These are phyloP conservation scores for Boletellus sp. DNA, from an alignment of 768 basidiomycete genomes.

Conservation along the genomic window DNA sequence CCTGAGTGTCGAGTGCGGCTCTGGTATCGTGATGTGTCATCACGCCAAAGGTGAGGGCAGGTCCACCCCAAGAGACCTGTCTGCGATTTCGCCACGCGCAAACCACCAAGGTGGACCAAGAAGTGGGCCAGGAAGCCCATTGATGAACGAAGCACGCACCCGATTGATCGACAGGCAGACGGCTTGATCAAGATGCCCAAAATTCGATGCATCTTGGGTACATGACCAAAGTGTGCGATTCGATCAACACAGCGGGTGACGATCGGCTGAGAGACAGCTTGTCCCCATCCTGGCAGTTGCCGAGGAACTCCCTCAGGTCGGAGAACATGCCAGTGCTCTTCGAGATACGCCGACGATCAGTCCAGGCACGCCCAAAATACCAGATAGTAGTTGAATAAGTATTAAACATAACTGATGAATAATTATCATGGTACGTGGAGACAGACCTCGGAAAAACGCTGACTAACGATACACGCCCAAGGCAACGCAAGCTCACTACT, in stretches of 20 bases:
- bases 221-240: too few species aligned
- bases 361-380: not conserved
- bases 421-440: constrained; percentile 18
- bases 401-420: constrained; percentile 17
- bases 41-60: constrained; percentile 10
- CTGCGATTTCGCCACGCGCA: constrained; percentile 61
- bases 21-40: too few species aligned
- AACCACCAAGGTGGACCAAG: constrained; percentile 72
- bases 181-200: not conserved
- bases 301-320: too few species aligned
- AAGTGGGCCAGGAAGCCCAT: constrained; percentile 39
- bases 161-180: too few species aligned
- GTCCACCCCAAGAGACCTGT: constrained; percentile 68
- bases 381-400: not conserved
- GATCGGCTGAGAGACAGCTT: too few species aligned
- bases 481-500: constrained; percentile 37
- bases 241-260: too few species aligned
- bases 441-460: constrained; percentile 21
- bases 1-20: constrained; percentile 52
- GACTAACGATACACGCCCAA: constrained; percentile 30
- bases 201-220: constrained; percentile 17
- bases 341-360: not conserved
- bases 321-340: not conserved
- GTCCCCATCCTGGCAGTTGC: too few species aligned
- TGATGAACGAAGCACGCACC: too few species aligned